Conservation (phyloP, 2,329 filamentous ascomycete species). For the Dendryphion nanum region DNA sequence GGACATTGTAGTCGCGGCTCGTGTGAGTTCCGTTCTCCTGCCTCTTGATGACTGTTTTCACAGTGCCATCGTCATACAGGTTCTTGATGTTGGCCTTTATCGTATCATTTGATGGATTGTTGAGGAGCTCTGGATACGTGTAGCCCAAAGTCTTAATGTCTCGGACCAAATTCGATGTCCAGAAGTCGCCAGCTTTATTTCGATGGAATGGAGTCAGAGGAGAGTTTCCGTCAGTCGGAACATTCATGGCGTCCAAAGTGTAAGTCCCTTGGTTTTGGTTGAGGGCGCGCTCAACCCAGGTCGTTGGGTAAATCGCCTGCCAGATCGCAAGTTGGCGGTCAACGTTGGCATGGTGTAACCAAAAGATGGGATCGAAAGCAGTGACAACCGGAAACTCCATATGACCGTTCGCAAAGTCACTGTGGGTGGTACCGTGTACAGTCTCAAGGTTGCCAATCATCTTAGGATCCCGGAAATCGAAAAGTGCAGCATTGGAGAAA, state of each 20-base stretch:
- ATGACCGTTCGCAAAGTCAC: slow-evolving; percentile 35
- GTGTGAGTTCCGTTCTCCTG: background rate
- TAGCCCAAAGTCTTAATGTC: background rate
- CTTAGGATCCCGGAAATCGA: background rate
- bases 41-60: background rate
- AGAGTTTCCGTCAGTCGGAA: background rate
- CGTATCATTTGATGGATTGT: background rate
- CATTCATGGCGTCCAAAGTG: background rate
- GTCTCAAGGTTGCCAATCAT: slow-evolving; percentile 9
- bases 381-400: slow-evolving; percentile 8
- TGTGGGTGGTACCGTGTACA: slow-evolving; percentile 10
- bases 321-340: slow-evolving; percentile 3
- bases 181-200: background rate
- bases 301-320: background rate
- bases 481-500: slow-evolving; percentile 1
- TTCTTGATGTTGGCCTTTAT: background rate
- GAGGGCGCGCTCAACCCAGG: background rate
- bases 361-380: slow-evolving; percentile 15
- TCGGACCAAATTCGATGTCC: background rate
- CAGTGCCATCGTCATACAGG: background rate
- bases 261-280: background rate
- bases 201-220: background rate
- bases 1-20: background rate
- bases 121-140: background rate
- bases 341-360: slow-evolving; percentile 13